Evolutionary conservation across 2,329 filamentous ascomycete species (phyloP), one percentile per base, ranked within the genome.

Genomic region (Madurella fahalii): DNA sequence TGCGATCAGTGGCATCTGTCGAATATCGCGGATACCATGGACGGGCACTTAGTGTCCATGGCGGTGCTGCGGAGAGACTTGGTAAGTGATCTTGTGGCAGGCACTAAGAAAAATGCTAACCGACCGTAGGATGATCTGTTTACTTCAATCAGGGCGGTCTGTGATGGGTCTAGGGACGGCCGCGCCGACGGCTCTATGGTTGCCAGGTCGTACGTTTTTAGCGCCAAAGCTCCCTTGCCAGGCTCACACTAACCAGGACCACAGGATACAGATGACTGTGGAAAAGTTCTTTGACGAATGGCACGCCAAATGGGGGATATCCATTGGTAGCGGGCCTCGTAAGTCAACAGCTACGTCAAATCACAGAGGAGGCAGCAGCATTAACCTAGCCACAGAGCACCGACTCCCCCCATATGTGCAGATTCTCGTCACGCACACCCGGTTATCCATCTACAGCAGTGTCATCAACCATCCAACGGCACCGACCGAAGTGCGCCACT

Each of bases 401-500:
- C 75, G 75, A 1, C 76, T 90, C 0, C 86, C 86, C 0, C 85
- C 86, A 0, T 90, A 90, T 58, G 86, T 90, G 25, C 86, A 90
- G 55, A 89, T 90, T 50, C 74, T 90, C 2, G 83, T 88, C 40
- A 86, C 82, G 0, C 86, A 90, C 61, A 89, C 86, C 1, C 80
- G 85, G 25, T 73, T 90, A 1, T 89, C 86, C n/a, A 86, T 86
- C 13, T 89, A 90, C 66, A 83, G 83, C 52, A 84, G 83, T 56
- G 85, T 90, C 11, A 86, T 90, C 64, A 90, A 90, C 61, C 85
- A 89, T 57, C 84, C 84, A 1, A 88, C 84, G 0, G 86, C 86
- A 0, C 84, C 86, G 0, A 72, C 83, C 1, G 83, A 87, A 65
- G 86, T 89, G 0, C 86, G 86, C 20, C 82, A 85, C 32, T 88